Evolutionary conservation across 2,329 filamentous ascomycete species (phyloP).

Genomic region (Penicillium sp.): DNA sequence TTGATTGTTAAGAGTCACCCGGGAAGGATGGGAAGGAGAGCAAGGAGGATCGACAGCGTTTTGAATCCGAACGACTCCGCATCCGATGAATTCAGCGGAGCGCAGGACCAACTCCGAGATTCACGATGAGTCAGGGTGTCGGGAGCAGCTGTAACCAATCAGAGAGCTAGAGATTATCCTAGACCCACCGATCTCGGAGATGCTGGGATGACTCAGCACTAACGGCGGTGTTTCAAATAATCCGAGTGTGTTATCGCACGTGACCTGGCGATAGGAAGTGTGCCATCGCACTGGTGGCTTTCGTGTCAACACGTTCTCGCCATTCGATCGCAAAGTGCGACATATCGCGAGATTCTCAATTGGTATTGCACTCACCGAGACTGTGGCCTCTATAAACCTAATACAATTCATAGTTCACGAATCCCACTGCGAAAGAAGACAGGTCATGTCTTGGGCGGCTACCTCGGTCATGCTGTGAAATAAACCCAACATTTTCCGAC

Average conservation of each 20-base stretch:
- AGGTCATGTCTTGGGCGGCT: background rate
- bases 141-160: constrained; percentile 9
- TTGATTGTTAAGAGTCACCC: constrained; percentile 6
- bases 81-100: constrained; percentile 20
- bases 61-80: constrained; percentile 23
- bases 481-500: no score
- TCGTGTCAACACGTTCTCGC: background rate
- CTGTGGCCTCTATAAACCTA: no score
- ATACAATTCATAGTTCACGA: no score
- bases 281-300: no score
- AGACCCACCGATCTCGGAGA: constrained; percentile 20
- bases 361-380: no score
- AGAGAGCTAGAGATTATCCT: background rate
- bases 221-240: constrained; percentile 8
- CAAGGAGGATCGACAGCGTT: constrained; percentile 12
- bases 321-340: background rate
- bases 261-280: no score
- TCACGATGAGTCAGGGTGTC: constrained; percentile 11
- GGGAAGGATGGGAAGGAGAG: constrained; percentile 2
- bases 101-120: constrained; percentile 25
- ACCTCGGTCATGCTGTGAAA: background rate
- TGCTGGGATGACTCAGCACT: background rate
- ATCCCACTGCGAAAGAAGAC: no score
- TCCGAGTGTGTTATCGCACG: no score
- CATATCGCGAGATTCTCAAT: no score